Percentiles rank a stretch among this genome's conserved stretches.
Conservation (phyloP, 208 protist genomes). For the Crithidia bombi region DNA sequence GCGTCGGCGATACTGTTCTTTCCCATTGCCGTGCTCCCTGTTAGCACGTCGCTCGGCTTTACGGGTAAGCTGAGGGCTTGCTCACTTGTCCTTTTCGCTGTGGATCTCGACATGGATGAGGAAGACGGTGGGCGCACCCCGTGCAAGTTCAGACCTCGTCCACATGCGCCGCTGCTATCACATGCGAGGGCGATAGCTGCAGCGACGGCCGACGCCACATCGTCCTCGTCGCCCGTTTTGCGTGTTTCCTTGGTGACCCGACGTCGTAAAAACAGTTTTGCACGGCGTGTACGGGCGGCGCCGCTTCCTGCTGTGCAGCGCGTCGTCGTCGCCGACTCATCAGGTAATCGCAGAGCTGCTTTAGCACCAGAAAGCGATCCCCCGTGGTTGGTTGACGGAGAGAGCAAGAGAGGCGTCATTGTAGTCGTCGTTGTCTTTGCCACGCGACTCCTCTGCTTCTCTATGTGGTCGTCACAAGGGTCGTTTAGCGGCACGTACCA, state of each 20-base stretch:
- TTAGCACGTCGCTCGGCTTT: background rate
- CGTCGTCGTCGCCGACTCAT: too few relatives aligned
- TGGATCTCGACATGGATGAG: too few relatives aligned
- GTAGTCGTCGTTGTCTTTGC: too few relatives aligned
- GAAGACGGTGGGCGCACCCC: too few relatives aligned
- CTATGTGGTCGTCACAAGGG: background rate
- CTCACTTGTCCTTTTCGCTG: background rate
- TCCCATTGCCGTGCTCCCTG: background rate
- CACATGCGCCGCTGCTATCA: background rate
- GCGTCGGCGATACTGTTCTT: background rate
- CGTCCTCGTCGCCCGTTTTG: background rate
- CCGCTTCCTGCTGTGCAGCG: too few relatives aligned
- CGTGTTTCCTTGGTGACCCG: background rate
- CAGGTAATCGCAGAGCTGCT: too few relatives aligned
- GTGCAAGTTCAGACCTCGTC: background rate
- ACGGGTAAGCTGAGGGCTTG: background rate
- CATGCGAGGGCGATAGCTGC: constrained; percentile 6
- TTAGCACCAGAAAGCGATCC: too few relatives aligned
- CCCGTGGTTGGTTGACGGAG: too few relatives aligned
- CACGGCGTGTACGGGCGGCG: background rate
- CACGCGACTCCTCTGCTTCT: background rate
- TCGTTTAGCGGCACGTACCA: constrained; percentile 14
- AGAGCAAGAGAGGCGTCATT: too few relatives aligned
- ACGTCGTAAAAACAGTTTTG: background rate
- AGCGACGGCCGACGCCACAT: constrained; percentile 12